phyloP scores from a whole-genome alignment of 257 asterid genomes.

The Jaltomata sinuosa region DNA sequence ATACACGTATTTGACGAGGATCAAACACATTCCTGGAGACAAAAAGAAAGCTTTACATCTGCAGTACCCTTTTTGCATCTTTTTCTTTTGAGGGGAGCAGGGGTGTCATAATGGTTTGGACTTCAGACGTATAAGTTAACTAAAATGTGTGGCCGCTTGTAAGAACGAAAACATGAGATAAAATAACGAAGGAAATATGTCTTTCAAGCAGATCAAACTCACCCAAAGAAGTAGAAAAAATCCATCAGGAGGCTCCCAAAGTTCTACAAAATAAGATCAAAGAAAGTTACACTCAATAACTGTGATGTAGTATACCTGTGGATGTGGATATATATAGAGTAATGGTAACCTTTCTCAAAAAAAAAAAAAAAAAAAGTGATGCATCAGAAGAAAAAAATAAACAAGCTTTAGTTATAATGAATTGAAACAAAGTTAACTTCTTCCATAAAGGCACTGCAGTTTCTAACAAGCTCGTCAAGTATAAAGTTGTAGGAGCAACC shows the following conservation, averaged over 20 bases:
- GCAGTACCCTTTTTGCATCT: not conserved
- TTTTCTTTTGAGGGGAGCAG: not conserved
- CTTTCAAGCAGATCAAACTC: conserved; percentile 24
- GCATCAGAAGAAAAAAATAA: not conserved
- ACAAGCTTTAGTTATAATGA: not conserved
- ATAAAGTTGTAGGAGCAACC: not conserved
- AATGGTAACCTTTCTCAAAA: no score
- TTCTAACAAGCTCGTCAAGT: not conserved
- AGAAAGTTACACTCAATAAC: not conserved
- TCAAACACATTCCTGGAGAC: conserved; percentile 84
- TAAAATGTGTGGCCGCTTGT: not conserved
- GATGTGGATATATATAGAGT: no score
- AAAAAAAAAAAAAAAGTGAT: no score
- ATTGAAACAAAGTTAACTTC: not conserved
- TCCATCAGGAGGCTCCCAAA: conserved; percentile 97
- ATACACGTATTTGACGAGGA: conserved; percentile 93
- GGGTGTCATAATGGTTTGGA: not conserved
- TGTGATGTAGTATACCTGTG: no score
- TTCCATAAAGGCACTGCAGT: not conserved
- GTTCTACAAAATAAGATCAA: conserved; percentile 36
- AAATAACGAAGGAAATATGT: not conserved
- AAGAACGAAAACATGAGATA: not conserved
- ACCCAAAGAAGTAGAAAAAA: conserved; percentile 97
- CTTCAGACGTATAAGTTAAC: not conserved
- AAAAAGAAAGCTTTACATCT: conserved; percentile 6